Evolutionary conservation across 805 yeast genomes (phyloP).

Genomic region (Suhomyces kilbournensis): DNA sequence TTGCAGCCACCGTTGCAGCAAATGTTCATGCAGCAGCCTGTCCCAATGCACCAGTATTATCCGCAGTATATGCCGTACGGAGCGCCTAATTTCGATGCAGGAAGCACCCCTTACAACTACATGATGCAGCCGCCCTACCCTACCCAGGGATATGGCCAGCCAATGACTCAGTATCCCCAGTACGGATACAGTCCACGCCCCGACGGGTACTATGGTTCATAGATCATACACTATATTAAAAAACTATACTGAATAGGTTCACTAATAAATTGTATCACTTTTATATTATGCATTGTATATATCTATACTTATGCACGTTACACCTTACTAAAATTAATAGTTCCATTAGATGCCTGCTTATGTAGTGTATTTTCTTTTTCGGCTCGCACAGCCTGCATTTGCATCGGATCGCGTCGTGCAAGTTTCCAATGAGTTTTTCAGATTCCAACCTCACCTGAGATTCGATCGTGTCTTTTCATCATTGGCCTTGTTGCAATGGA

Average conservation of each 20-base stretch:
- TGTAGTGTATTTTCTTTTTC: background rate
- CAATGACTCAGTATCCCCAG: background rate
- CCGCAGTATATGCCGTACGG: constrained; percentile 6
- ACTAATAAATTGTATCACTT: too few relatives aligned
- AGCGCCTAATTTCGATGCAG: constrained; percentile 3
- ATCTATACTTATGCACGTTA: too few relatives aligned
- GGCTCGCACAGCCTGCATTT: background rate
- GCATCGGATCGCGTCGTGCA: background rate
- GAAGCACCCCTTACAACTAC: constrained; percentile 6
- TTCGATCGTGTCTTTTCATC: background rate
- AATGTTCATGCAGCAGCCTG: background rate
- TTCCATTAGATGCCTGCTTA: too few relatives aligned
- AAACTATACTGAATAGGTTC: too few relatives aligned
- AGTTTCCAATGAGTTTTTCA: background rate
- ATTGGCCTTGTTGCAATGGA: background rate
- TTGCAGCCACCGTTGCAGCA: background rate
- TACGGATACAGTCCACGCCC: background rate
- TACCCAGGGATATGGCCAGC: background rate
- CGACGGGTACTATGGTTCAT: background rate
- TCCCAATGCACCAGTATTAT: background rate
- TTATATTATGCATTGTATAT: too few relatives aligned
- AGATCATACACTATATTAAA: too few relatives aligned
- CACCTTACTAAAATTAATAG: too few relatives aligned
- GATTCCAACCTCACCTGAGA: background rate
- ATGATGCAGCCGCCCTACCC: background rate